These are phyloP conservation scores for Magnusiomyces sp. DNA, from an alignment of 1,139 yeast species.

Conservation along the genomic window DNA sequence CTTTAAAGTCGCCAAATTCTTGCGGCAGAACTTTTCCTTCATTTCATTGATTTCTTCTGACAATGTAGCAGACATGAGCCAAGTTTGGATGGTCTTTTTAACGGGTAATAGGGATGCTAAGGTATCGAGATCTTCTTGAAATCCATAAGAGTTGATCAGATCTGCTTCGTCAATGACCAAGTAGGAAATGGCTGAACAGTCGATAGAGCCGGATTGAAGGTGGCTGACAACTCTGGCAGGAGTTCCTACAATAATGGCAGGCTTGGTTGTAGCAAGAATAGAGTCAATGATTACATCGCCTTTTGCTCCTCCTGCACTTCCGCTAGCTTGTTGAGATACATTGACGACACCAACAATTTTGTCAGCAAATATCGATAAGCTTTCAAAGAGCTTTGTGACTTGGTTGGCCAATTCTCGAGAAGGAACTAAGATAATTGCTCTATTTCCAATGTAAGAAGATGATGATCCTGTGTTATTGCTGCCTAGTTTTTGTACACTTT, in stretches of 20 bases:
- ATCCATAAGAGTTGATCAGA: constrained; percentile 81
- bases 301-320: not conserved
- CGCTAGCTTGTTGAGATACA: constrained; percentile 53
- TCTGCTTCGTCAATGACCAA: constrained; percentile 95
- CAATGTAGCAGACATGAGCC: constrained; percentile 93
- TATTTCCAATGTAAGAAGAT: constrained; percentile 19
- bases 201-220: constrained; percentile 31
- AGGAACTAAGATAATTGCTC: constrained; percentile 66
- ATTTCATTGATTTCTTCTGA: constrained; percentile 76
- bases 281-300: constrained; percentile 47
- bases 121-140: constrained; percentile 66
- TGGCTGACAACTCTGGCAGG: constrained; percentile 66
- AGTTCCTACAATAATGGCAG: constrained; percentile 79
- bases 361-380: constrained; percentile 63
- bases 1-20: constrained; percentile 70
- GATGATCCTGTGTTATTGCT: constrained; percentile 20
- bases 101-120: constrained; percentile 59
- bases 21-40: constrained; percentile 67
- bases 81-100: constrained; percentile 73
- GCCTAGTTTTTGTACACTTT: constrained; percentile 20
- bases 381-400: constrained; percentile 61
- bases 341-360: constrained; percentile 60
- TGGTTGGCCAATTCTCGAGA: constrained; percentile 82
- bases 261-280: constrained; percentile 53
- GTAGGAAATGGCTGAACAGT: constrained; percentile 45